Conservation (phyloP, 2,329 filamentous ascomycete species). For the Neurospora sp. region DNA sequence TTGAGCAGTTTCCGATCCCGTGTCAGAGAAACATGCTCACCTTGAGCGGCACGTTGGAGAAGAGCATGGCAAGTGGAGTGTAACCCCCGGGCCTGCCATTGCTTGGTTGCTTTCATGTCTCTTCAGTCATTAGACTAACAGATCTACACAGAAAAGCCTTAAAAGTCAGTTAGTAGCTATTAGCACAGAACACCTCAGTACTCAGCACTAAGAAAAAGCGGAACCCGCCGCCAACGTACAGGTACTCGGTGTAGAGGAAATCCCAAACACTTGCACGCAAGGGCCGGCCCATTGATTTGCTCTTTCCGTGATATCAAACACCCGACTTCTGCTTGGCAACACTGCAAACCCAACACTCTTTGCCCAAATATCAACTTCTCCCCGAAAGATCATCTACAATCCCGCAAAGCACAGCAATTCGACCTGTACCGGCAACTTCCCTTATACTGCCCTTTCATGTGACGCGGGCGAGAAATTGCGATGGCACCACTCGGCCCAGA, state of each 20-base stretch:
- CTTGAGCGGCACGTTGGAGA: neutral
- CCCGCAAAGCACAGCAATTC: neutral
- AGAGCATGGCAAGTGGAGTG: neutral
- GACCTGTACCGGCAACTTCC: neutral
- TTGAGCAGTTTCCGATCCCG: neutral
- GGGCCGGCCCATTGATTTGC: neutral
- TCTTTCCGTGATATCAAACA: neutral
- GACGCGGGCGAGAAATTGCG: neutral
- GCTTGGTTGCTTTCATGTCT: neutral
- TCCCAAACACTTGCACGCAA: neutral
- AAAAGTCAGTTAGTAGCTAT: neutral
- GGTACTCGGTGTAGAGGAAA: neutral
- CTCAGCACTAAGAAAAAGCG: neutral
- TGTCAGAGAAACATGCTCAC: neutral
- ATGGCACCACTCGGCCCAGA: neutral
- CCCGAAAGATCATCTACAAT: neutral
- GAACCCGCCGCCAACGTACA: neutral
- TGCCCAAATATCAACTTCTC: neutral
- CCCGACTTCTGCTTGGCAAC: neutral
- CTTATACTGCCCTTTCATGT: neutral
- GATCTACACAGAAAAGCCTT: fast-evolving
- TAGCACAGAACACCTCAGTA: neutral
- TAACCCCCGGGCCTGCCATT: neutral
- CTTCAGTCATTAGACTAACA: neutral
- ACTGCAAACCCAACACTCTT: neutral